Base-by-base conservation (phyloP, 305 asterid species). In the Rubia balearica region DNA sequence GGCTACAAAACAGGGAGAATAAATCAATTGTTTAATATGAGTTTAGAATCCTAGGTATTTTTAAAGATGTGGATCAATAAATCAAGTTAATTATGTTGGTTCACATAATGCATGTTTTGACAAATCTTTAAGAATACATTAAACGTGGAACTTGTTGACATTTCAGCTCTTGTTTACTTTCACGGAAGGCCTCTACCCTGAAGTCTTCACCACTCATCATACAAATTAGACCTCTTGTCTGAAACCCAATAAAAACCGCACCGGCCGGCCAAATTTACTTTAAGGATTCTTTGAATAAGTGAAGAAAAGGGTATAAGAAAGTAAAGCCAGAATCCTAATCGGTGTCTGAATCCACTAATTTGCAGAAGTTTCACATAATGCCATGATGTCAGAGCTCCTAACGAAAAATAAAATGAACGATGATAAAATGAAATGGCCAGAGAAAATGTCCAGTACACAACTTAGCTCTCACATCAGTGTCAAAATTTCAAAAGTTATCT, bases 361-460 rank as follows among this genome's bases (percentile, higher is more conserved):
- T 24, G 48, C n/a, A 56, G 81, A 62, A 65, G n/a, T 22, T 11
- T 49, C 33, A 30, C 53, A 75, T 55, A 81, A 88, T 90, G 96
- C 5, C 1, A 1, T 30, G 33, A 33, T 33, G 38, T 33, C 38
- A 33, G 3, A 33, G 38, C 4, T 33, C 38, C 4, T 33, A 33
- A 33, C 3, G 38, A 3, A 33, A 33, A 33, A 33, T 33, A 4
- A 33, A 33, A 33, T 33, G 38, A 33, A 33, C 3, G 38, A 3
- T 33, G 38, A 33, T 33, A 33, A 2, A 33, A 33, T 33, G 38
- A 33, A 33, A 33, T 0, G 38, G 38, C 3, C 4, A 33, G 38
- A 33, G 38, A 33, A 3, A 33, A 33, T 3, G 38, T 33, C 4
- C 5, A 4, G 38, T 33, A 33, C 4, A 1, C 38, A 3, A 3